A percentile compares a stretch with the other conserved stretches of the same genome.
Evolutionary conservation across 2,329 filamentous ascomycete genomes (phyloP).

Genomic region (Paraphoma sp.): DNA sequence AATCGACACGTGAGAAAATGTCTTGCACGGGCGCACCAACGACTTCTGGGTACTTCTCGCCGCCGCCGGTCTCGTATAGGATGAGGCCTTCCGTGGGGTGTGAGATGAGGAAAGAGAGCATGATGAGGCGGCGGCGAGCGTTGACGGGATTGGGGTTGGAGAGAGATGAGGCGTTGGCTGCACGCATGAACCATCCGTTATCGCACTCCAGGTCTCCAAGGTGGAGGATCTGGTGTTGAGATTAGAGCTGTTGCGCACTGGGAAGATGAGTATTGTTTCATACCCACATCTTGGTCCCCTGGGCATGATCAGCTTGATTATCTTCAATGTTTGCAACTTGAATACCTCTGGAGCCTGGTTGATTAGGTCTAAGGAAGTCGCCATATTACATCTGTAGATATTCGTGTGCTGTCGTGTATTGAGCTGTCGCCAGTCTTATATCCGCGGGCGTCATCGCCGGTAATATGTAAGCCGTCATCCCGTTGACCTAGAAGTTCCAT

Average conservation of each 20-base stretch:
- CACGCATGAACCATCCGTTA: conserved; percentile 45
- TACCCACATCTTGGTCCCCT: conserved; percentile 49
- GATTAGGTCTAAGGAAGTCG: conserved; percentile 19
- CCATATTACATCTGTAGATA: not conserved
- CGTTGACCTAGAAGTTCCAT: not conserved
- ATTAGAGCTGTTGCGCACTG: not conserved
- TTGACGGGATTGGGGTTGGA: conserved; percentile 34
- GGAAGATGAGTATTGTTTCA: not conserved
- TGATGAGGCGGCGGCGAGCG: conserved; percentile 37
- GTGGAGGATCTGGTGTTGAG: conserved; percentile 34
- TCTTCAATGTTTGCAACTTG: not conserved
- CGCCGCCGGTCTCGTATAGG: conserved; percentile 46
- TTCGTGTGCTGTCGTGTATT: not conserved
- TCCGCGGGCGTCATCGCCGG: not conserved
- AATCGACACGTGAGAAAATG: conserved; percentile 41
- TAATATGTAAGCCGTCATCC: not conserved
- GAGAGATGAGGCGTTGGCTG: conserved; percentile 30
- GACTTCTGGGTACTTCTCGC: conserved; percentile 38
- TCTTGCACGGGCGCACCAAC: conserved; percentile 39
- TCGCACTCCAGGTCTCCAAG: conserved; percentile 46
- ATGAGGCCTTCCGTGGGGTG: conserved; percentile 46
- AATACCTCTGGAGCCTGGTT: conserved; percentile 25
- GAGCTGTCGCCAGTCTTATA: not conserved
- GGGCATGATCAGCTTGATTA: not conserved
- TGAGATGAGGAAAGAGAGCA: conserved; percentile 35